Evolutionary conservation across 192 early-diverging fungal genomes (phyloP), one percentile per base, ranked within the genome.

Genomic region (Hyaloraphidium curvatum): DNA sequence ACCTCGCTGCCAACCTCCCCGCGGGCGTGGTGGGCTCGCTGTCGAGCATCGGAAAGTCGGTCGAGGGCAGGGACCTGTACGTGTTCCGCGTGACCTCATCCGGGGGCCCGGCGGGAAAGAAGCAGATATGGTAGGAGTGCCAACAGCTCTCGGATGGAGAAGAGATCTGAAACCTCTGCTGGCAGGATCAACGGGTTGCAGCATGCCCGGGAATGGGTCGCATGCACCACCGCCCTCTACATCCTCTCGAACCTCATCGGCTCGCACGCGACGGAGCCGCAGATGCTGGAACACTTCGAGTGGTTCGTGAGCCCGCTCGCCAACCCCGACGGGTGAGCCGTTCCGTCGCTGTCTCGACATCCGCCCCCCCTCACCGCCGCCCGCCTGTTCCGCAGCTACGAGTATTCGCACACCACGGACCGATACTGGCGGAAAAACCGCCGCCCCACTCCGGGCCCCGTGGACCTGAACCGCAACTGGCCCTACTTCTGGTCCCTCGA

Each of bases 381-480:
- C n/a, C n/a, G n/a, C n/a, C n/a, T n/a, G n/a, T n/a, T n/a, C n/a
- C n/a, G n/a, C n/a, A n/a, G n/a, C n/a, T 75, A 75, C 55, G 63
- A 67, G 25, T 71, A 70, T 57, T 66, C 69, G 5, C 74, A 71
- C 67, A 57, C 30, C 13, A 62, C 41, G 2, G 62, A 67, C 51
- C 64, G 76, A 27, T 56, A 75, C 29, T 78, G 76, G 76, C 62
- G 76, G 39, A 78, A 78, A 62, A 78, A 75, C 63, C 59, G 76
- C 21, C 31, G 64, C 7, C n/a, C 50, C 41, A 57, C 40, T 26
- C 52, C 55, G 51, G 14, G 39, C 17, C 64, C 53, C 48, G 30
- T 39, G 41, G 43, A 48, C 25, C 43, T 48, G 5, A 48, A 48
- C 43, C 5, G 43, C n/a, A n/a, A 25, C 14, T n/a, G n/a, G n/a